These are phyloP conservation scores for Arctium lappa DNA, from an alignment of 129 eudicot species.

Conservation along the genomic window DNA sequence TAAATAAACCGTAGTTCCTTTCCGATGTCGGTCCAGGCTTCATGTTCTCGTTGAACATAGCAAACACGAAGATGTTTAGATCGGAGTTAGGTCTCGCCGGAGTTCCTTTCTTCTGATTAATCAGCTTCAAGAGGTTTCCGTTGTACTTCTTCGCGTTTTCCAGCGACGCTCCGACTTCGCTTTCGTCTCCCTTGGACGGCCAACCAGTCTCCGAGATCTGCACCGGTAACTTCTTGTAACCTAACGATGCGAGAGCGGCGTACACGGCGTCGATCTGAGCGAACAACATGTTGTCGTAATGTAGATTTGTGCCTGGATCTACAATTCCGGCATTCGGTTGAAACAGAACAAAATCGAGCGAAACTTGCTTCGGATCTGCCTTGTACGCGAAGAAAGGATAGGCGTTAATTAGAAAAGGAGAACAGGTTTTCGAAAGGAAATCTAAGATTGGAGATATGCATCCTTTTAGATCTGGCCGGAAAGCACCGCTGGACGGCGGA, in stretches of 20 bases:
- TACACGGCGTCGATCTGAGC: constrained; percentile 90
- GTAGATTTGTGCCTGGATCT: constrained; percentile 49
- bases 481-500: constrained; percentile 80
- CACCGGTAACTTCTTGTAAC: constrained; percentile 53
- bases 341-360: constrained; percentile 73
- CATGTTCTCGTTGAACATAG: constrained; percentile 84
- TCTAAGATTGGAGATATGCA: constrained; percentile 53
- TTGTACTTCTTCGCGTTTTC: constrained; percentile 89
- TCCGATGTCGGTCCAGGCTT: constrained; percentile 95
- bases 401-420: constrained; percentile 76
- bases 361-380: constrained; percentile 55
- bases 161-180: constrained; percentile 68
- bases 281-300: constrained; percentile 77
- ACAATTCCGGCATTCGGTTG: constrained; percentile 50
- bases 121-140: constrained; percentile 62
- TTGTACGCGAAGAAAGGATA: constrained; percentile 92
- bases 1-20: constrained; percentile 82
- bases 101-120: constrained; percentile 64
- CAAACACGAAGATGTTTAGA: constrained; percentile 70
- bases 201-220: constrained; percentile 95
- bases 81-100: constrained; percentile 77
- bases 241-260: constrained; percentile 47
- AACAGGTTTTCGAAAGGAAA: constrained; percentile 63
- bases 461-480: constrained; percentile 53
- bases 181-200: constrained; percentile 87